Evolutionary conservation across 1,284 basidiomycete genomes (phyloP), one percentile per base, ranked within the genome.

Genomic region (Boletus austroedulis): DNA sequence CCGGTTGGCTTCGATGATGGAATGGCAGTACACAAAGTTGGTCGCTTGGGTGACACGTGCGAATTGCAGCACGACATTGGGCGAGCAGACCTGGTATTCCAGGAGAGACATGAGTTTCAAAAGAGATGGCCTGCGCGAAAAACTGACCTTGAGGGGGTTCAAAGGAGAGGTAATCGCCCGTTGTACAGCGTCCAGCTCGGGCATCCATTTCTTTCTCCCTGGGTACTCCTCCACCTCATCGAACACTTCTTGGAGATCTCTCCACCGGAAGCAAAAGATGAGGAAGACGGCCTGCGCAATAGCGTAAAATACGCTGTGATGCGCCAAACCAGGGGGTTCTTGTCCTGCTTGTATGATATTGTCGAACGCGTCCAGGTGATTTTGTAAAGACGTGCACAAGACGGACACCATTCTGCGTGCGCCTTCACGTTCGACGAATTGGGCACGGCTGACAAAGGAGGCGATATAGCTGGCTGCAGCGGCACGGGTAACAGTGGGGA

Each of bases 191-290:
- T 84, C 83, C 56, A 99, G 73, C 66, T 92, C 89, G 31, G 81
- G 77, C 78, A 97, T 91, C 96, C 96, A 99, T 67, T 87, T 88
- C 61, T 81, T 82, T 53, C 73, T 65, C 62, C 51, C 64, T 60
- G 50, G 66, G 65, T 62, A 78, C 44, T 80, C 82, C 31, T 80
- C 81, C 32, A 78, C 81, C 9, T 79, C 81, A 1, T 79, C 80
- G 15, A 79, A 79, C 26, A 81, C 82, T 55, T 87, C 84, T 56
- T 90, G 75, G 38, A 98, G 77, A 66, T 95, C 94, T 61, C 93
- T 79, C 96, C 95, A 99, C 21, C 96, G 81, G 78, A 99, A 99
- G 75, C 97, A 99, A 74, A 99, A 99, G 62, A 99, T 94, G 67
- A 99, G 83, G 73, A 99, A 97, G 8, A 95, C 84, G 0, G 95